These are phyloP conservation scores for Lanmaoa rubissima DNA, from an alignment of 768 basidiomycete genomes.

Conservation along the genomic window DNA sequence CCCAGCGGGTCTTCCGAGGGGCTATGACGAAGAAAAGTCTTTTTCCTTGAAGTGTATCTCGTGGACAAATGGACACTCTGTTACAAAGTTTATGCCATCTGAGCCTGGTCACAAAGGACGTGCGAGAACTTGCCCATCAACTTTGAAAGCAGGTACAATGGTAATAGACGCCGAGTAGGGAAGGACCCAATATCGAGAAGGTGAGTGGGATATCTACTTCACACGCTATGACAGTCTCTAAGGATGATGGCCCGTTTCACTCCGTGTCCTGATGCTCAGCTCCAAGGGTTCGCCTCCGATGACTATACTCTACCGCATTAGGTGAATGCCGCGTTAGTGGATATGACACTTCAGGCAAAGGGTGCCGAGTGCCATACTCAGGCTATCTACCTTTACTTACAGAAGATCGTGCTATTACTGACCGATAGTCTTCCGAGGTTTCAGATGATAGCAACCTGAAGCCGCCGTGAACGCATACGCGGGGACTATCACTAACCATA, in stretches of 20 bases:
- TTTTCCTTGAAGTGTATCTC: conserved; percentile 53
- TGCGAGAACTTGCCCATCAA: conserved; percentile 43
- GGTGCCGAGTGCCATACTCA: neutral
- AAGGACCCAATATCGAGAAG: conserved; percentile 47
- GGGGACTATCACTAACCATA: neutral
- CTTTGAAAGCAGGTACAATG: conserved; percentile 71
- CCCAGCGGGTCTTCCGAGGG: conserved; percentile 27
- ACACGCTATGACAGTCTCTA: too few relatives aligned
- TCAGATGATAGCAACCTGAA: neutral
- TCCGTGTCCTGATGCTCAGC: too few relatives aligned
- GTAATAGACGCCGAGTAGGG: conserved; percentile 59
- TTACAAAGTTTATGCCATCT: neutral
- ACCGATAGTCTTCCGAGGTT: neutral
- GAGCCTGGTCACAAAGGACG: neutral
- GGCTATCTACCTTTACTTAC: neutral
- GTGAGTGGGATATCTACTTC: conserved; percentile 10
- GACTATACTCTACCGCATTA: neutral
- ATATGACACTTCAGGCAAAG: neutral
- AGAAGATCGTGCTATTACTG: too few relatives aligned
- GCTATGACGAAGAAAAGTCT: conserved; percentile 51
- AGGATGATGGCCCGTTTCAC: too few relatives aligned
- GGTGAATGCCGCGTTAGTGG: neutral
- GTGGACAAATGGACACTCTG: conserved; percentile 54
- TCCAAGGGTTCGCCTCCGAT: neutral
- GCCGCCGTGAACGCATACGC: too few relatives aligned